Base-by-base conservation (phyloP, 495 filamentous ascomycete species). In the Trichoderma orchidacearum region DNA sequence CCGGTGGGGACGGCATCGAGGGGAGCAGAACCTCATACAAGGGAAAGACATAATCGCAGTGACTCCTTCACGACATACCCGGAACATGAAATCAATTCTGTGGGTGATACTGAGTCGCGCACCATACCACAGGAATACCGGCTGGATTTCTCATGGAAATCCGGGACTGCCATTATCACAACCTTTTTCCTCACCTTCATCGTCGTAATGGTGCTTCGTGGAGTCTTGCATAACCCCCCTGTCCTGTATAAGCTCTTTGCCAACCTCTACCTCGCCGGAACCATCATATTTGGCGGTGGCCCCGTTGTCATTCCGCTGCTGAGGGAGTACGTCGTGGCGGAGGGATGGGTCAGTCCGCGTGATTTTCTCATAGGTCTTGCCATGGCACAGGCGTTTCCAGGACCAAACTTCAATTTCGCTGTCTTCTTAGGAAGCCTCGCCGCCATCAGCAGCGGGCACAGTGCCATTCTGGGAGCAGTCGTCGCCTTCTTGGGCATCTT, bases 361-460 rank as follows among this genome's bases (percentile, higher is more conserved):
- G 85, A 94, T 68, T 92, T 94, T 65, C 75, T 92, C 29, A 80
- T 94, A 59, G 89, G 89, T 18, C 80, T 94, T 0, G 89, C 88
- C 11, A 73, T 92, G 57, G 89, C 88, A 58, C 88, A 94, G 66
- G 81, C 86, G 2, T 90, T 92, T 62, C 88, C 87, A 0, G 88
- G 89, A 0, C 89, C 89, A 0, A 92, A 94, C 66, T 91, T 92
- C 79, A 94, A 92, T 66, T 90, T 92, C 62, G 86, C 84, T 3
- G 85, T 92, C 13, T 92, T 84, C 61, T 75, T 92, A 12, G 87
- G 89, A 25, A 69, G 77, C 5, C 70, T 92, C 36, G 71, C 75
- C 0, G 78, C 86, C 0, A 62, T 72, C 13, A 65, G 66, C 5
- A 56, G 38, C 13, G 64, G 66, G 0, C 54, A 68, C 1, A 63